Percentiles rank a stretch among this genome's conserved stretches.
These are phyloP conservation scores for Hirschioporus abietinus DNA, from an alignment of 768 basidiomycete species.

Conservation along the genomic window DNA sequence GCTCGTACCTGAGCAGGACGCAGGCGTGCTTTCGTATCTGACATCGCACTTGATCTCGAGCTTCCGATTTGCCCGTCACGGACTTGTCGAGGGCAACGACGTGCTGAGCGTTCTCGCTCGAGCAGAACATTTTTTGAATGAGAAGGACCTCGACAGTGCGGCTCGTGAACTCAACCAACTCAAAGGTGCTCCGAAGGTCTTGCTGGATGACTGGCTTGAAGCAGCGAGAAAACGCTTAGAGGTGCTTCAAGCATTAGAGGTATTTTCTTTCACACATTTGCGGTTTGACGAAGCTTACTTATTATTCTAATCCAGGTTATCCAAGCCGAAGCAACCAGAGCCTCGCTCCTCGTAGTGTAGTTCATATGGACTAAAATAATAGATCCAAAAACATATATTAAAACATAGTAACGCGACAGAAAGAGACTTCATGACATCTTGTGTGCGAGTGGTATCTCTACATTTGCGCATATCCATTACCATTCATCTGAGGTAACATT, in stretches of 20 bases:
- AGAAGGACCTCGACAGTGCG: constrained; percentile 87
- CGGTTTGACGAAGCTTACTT: constrained; percentile 9
- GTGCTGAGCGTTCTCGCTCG: constrained; percentile 83
- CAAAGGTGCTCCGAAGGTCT: constrained; percentile 67
- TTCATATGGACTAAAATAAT: constrained; percentile 11
- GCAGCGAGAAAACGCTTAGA: constrained; percentile 85
- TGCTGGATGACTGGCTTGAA: constrained; percentile 84
- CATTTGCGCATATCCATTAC: not conserved
- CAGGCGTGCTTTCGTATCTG: constrained; percentile 82
- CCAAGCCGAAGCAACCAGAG: constrained; percentile 77
- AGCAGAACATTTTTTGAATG: constrained; percentile 83
- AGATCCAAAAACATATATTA: not conserved
- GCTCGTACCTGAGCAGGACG: constrained; percentile 86
- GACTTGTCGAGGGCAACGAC: constrained; percentile 75
- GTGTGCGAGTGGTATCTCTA: not conserved
- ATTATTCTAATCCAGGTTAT: constrained; percentile 49
- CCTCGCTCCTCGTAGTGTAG: constrained; percentile 73
- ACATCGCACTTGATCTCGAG: constrained; percentile 73
- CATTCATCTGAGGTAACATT: not conserved
- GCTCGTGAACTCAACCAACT: constrained; percentile 90
- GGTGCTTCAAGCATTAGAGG: constrained; percentile 89
- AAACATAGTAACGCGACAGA: not conserved
- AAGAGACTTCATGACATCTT: not conserved
- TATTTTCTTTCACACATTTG: constrained; percentile 22
- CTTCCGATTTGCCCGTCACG: constrained; percentile 75